phyloP scores from a whole-genome alignment of 805 yeast species.

The Yarrowia sp. region DNA sequence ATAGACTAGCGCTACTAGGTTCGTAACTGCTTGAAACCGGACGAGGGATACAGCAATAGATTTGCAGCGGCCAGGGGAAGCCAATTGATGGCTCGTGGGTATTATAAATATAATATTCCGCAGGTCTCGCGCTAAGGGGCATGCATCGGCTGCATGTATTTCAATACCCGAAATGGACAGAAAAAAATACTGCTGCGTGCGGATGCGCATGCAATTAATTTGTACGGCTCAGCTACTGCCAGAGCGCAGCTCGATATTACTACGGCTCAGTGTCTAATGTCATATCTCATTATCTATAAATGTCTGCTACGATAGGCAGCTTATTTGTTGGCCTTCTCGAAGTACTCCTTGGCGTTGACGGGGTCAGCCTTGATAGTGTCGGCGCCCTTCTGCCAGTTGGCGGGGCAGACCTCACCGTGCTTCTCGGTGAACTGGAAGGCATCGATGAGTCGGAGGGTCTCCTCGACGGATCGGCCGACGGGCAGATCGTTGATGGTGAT shows the following conservation, averaged over 20 bases:
- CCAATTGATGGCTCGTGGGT: not conserved
- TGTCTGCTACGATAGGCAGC: not conserved
- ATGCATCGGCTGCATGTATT: not conserved
- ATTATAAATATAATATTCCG: not conserved
- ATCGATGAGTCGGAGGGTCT: slow-evolving; percentile 93
- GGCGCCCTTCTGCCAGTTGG: slow-evolving; percentile 97
- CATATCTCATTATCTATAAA: slow-evolving; percentile 25
- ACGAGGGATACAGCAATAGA: too few species aligned
- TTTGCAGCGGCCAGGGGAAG: not conserved
- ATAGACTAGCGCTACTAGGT: not conserved
- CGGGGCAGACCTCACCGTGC: slow-evolving; percentile 99
- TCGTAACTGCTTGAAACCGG: too few species aligned
- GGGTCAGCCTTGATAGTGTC: slow-evolving; percentile 88
- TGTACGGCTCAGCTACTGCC: too few species aligned
- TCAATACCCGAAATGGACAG: too few species aligned
- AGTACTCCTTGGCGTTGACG: slow-evolving; percentile 75
- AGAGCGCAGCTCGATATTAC: too few species aligned
- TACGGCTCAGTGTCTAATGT: not conserved
- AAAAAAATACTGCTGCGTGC: too few species aligned
- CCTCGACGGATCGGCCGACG: slow-evolving; percentile 98
- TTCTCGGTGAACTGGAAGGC: slow-evolving; percentile 99
- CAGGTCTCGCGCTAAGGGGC: not conserved
- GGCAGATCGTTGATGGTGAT: slow-evolving; percentile 97
- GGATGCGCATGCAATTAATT: too few species aligned
- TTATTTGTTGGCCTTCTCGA: slow-evolving; percentile 54